Evolutionary conservation across 2,329 filamentous ascomycete genomes (phyloP).

Genomic region (Pseudogymnoascus sp.): DNA sequence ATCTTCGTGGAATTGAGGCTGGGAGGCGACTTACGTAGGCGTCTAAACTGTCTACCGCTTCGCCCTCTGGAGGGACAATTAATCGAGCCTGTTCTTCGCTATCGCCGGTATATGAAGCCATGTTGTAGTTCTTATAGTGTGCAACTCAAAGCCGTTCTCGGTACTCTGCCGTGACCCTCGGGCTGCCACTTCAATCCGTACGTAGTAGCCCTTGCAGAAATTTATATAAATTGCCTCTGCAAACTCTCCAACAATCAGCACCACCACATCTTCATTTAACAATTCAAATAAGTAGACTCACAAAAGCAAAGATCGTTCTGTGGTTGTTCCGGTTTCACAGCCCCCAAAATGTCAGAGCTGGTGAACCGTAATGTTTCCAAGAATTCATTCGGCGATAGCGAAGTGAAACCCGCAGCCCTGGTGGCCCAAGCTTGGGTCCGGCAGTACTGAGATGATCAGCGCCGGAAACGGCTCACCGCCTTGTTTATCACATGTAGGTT

Average conservation of each 20-base stretch:
- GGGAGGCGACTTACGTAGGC: slow-evolving; percentile 43
- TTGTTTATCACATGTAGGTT: not conserved
- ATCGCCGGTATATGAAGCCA: not conserved
- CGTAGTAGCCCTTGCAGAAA: not conserved
- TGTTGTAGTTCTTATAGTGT: not conserved
- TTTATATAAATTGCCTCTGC: not conserved
- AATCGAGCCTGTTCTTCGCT: slow-evolving; percentile 34
- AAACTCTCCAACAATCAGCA: not conserved
- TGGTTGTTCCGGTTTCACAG: not conserved
- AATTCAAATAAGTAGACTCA: not conserved
- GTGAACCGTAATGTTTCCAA: not conserved
- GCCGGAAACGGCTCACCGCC: not conserved
- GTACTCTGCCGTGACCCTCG: not conserved
- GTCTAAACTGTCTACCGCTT: slow-evolving; percentile 38
- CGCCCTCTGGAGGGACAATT: slow-evolving; percentile 40
- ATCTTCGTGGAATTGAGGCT: not conserved
- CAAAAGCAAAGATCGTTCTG: not conserved
- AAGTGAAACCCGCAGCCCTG: not conserved
- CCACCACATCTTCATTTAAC: not conserved
- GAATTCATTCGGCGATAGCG: not conserved
- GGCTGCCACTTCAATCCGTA: not conserved
- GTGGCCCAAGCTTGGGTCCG: not conserved
- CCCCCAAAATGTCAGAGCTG: slow-evolving; percentile 7
- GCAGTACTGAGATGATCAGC: not conserved
- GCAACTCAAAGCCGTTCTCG: not conserved